Conservation (phyloP, 2,329 filamentous ascomycete genomes). For the Aspergillus piperis region DNA sequence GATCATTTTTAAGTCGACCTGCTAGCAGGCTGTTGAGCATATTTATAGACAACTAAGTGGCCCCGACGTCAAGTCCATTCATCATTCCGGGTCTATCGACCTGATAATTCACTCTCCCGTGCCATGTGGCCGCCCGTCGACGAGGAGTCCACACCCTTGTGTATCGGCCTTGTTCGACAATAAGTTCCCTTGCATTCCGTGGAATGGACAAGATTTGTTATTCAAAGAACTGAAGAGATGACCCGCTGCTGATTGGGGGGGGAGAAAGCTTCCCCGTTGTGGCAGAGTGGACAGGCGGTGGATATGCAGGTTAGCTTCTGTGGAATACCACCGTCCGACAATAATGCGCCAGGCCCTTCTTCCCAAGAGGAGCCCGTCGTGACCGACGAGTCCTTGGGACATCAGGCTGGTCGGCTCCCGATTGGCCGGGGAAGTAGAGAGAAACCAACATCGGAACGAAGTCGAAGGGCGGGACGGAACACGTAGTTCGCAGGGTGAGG, state of each 20-base stretch:
- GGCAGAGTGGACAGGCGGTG: neutral
- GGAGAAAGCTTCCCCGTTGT: neutral
- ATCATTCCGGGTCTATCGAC: neutral
- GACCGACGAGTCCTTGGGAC: neutral
- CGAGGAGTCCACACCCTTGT: neutral
- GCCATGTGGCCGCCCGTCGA: conserved; percentile 10
- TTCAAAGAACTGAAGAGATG: neutral
- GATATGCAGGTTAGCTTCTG: neutral
- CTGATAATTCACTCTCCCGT: conserved; percentile 3
- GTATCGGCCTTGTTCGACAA: conserved; percentile 4
- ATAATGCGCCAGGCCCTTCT: neutral
- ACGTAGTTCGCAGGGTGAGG: conserved; percentile 9
- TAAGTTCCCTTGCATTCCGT: conserved; percentile 3
- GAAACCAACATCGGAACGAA: neutral
- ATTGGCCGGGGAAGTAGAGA: conserved; percentile 4
- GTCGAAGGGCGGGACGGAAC: conserved; percentile 8
- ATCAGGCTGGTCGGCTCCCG: neutral
- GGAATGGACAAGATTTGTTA: neutral
- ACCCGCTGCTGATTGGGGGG: neutral
- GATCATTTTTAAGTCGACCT: neutral
- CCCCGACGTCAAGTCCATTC: neutral
- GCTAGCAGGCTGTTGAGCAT: neutral
- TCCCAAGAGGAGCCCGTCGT: neutral
- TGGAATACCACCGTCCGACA: neutral
- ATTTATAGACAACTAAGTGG: conserved; percentile 2